Conservation (phyloP, 1,284 basidiomycete genomes). For the Clitocybe nebularis region DNA sequence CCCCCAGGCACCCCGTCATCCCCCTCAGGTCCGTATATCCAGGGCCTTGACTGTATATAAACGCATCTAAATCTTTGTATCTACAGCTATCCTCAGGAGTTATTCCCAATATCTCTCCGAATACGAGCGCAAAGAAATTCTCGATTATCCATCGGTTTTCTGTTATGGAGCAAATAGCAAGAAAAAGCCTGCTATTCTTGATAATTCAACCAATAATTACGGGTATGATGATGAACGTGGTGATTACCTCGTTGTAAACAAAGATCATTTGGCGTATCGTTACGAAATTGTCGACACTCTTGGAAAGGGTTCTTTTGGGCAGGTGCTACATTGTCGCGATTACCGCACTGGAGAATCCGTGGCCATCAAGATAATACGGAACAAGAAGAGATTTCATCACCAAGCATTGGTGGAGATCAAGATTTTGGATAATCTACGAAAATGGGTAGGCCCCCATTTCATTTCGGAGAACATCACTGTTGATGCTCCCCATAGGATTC, state of each 20-base stretch:
- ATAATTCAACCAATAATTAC: slow-evolving; percentile 82
- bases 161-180: slow-evolving; percentile 77
- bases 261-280: slow-evolving; percentile 94
- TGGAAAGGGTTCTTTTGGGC: slow-evolving; percentile 98
- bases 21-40: slow-evolving; percentile 59
- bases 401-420: slow-evolving; percentile 99
- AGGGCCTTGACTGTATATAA: slow-evolving; percentile 7
- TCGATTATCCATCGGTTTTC: slow-evolving; percentile 85
- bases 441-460: slow-evolving; percentile 74
- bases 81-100: slow-evolving; percentile 55
- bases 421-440: slow-evolving; percentile 92
- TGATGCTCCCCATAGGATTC: slow-evolving; percentile 66
- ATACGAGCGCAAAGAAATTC: slow-evolving; percentile 90
- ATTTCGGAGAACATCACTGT: slow-evolving; percentile 7
- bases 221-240: slow-evolving; percentile 99
- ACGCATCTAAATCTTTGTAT: slow-evolving; percentile 16
- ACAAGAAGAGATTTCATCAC: slow-evolving; percentile 99
- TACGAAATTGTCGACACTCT: slow-evolving; percentile 93
- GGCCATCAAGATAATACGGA: slow-evolving; percentile 98
- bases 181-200: slow-evolving; percentile 75
- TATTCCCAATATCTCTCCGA: slow-evolving; percentile 70
- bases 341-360: slow-evolving; percentile 96
- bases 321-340: slow-evolving; percentile 94
- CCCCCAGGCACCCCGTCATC: slow-evolving; percentile 67
- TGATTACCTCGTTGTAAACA: slow-evolving; percentile 88